Evolutionary conservation across 176 grass and related monocot genomes (phyloP), one percentile per base, ranked within the genome.

Genomic region (Rhynchospora breviuscula): DNA sequence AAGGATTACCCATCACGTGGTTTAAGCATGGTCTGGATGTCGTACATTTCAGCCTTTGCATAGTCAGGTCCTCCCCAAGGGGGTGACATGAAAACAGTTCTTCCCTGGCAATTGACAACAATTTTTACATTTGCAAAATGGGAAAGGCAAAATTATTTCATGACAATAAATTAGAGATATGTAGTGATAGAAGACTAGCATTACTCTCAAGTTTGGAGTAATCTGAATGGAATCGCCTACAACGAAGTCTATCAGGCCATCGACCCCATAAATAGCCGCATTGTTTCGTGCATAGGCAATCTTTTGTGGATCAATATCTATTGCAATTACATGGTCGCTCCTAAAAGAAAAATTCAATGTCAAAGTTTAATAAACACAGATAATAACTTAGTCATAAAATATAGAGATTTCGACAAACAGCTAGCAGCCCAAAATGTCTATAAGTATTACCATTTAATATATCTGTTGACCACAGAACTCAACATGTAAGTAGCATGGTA

Each of bases 41-140:
- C 95, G 85, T 95, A 98, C 18, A 74, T 86, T 86, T 91, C 89
- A 57, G 87, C 85, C 89, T 93, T 95, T 58, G 78, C 68, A 87
- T 98, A 98, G 83, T 95, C 90, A 26, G 95, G 95, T 79, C 95
- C 95, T 19, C 92, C 95, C 95, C 95, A 98, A 86, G 95, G 95
- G 81, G 95, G 95, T 11, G 95, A 98, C 91, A 95, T 87, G 63
- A 98, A 98, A 84, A 84, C 89, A 44, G 88, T 91, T 83, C 87
- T 89, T 85, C 92, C 95, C 92, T 98, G 66, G 66, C 51, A 91
- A 66, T 45, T 17, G 12, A 59, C 43, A 77, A 64, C 33, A 85
- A 22, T 60, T 45, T 48, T 57, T 40, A 73, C 21, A 59, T 57
- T 84, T 73, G 31, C 51, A 25, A 48, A 63, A 35, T 40, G 7